Evolutionary conservation across 179 eudicot species (phyloP).

Genomic region (Silene coronaria): DNA sequence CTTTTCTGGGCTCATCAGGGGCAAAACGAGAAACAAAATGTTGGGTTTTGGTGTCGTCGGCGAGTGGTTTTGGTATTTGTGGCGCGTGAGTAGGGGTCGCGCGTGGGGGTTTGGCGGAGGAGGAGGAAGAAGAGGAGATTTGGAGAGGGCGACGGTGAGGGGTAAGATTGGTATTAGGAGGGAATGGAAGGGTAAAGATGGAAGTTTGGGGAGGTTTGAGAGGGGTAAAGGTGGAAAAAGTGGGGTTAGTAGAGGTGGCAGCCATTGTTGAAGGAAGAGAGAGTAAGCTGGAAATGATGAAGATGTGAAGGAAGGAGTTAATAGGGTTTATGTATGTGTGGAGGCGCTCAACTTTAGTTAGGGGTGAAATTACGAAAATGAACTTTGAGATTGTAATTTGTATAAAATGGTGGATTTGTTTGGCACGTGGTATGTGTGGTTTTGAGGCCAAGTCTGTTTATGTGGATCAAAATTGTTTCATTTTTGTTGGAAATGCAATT

Average conservation of each 20-base stretch:
- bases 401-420: too few species aligned
- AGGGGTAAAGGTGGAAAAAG: background rate
- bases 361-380: too few species aligned
- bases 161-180: background rate
- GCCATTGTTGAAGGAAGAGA: background rate
- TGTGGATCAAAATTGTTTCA: too few species aligned
- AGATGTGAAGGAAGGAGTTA: background rate
- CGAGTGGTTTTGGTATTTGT: constrained; percentile 22
- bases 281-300: background rate
- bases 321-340: too few species aligned
- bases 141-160: background rate
- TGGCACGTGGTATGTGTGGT: too few species aligned
- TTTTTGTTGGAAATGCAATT: too few species aligned
- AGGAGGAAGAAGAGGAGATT: too few species aligned
- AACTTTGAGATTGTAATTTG: too few species aligned
- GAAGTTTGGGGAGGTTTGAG: background rate
- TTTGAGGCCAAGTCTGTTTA: too few species aligned
- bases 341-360: too few species aligned
- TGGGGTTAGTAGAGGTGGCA: background rate
- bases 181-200: constrained; percentile 9
- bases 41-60: background rate
- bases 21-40: constrained; percentile 28
- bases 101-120: background rate
- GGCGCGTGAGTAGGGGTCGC: constrained; percentile 4
- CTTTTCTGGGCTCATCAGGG: constrained; percentile 66